A percentile compares a stretch with the other conserved stretches of the same genome.
Evolutionary conservation across 495 filamentous ascomycete genomes (phyloP).

Genomic region (Penicillium lagena): DNA sequence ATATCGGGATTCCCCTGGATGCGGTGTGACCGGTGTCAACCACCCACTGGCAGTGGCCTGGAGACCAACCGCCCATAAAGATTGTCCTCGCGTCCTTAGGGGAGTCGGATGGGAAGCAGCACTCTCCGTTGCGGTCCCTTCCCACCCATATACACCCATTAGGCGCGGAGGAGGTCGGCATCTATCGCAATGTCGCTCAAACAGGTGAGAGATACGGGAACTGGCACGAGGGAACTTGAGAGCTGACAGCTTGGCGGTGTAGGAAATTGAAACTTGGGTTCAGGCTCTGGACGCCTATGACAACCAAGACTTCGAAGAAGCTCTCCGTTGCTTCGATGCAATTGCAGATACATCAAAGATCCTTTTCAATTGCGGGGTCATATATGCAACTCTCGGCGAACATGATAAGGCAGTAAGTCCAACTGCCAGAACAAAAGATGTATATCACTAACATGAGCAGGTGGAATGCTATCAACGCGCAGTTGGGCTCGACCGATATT

Average conservation of each 20-base stretch:
- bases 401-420: slow-evolving; percentile 85
- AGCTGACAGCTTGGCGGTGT: slow-evolving; percentile 16
- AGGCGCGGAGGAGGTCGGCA: too few species aligned
- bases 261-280: slow-evolving; percentile 99
- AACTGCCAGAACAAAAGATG: background rate
- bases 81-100: too few species aligned
- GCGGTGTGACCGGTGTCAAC: too few species aligned
- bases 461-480: slow-evolving; percentile 93
- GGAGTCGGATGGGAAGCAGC: too few species aligned
- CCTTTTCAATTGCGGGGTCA: slow-evolving; percentile 96
- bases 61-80: too few species aligned
- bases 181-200: slow-evolving; percentile 30
- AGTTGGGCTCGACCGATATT: slow-evolving; percentile 82
- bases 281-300: slow-evolving; percentile 87
- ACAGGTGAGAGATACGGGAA: slow-evolving; percentile 21
- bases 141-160: too few species aligned
- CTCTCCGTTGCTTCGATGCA: slow-evolving; percentile 71
- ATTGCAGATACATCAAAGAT: slow-evolving; percentile 98
- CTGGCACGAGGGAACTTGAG: background rate
- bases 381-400: slow-evolving; percentile 94
- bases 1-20: too few species aligned
- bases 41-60: too few species aligned
- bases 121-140: too few species aligned
- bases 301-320: slow-evolving; percentile 89
- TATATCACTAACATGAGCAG: slow-evolving; percentile 35